Percentiles rank a stretch among this genome's conserved stretches.
These are phyloP conservation scores for Trichoderma arundinaceum DNA, from an alignment of 2,329 filamentous ascomycete species.

Conservation along the genomic window DNA sequence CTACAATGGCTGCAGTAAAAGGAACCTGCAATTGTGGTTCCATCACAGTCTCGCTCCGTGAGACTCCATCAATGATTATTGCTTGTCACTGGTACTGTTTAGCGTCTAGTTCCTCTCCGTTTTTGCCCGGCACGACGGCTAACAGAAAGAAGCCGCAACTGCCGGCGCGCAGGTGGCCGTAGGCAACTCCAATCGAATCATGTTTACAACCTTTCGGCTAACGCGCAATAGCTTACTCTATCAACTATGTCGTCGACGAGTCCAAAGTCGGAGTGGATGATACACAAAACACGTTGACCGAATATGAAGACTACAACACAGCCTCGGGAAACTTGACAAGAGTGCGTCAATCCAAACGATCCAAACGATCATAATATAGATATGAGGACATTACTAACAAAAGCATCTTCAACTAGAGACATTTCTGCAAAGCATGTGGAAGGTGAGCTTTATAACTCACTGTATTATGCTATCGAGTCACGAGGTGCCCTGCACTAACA, in stretches of 20 bases:
- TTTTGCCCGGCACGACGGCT: background rate
- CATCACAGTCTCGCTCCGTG: background rate
- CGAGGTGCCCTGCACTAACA: background rate
- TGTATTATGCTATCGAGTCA: too few species aligned
- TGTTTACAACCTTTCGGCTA: background rate
- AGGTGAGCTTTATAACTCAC: background rate
- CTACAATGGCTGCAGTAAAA: background rate
- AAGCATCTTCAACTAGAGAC: background rate
- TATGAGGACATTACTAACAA: background rate
- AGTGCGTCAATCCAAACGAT: background rate
- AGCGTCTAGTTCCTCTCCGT: fast-evolving
- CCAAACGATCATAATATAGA: background rate
- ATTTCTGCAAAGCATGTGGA: background rate
- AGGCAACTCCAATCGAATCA: background rate
- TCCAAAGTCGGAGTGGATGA: background rate
- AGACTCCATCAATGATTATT: background rate
- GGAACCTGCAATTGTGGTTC: background rate
- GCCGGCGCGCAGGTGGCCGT: background rate
- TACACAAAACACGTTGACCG: background rate
- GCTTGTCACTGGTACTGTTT: background rate
- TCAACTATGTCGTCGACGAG: constrained; percentile 5
- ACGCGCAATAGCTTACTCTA: background rate
- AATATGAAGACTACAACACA: background rate
- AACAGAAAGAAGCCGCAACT: background rate
- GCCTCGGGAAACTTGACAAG: background rate